Conservation (phyloP, 805 yeast genomes). For the Ogataea sp. region DNA sequence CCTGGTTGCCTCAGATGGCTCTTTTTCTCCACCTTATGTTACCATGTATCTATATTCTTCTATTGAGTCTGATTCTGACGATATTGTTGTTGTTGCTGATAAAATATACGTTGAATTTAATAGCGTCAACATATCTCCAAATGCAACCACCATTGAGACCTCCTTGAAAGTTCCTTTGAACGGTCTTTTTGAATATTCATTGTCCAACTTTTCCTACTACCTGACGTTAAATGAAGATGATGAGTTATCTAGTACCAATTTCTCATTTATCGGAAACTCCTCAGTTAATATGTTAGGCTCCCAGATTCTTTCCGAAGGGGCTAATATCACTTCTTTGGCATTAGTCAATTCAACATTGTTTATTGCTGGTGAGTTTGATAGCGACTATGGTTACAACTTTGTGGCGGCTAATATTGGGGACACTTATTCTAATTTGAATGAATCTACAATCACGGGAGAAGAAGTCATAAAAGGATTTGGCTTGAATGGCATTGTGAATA, state of each 20-base stretch:
- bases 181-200: conserved; percentile 78
- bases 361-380: conserved; percentile 42
- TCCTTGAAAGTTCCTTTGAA: conserved; percentile 35
- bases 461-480: conserved; percentile 25
- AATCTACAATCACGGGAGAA: conserved; percentile 2
- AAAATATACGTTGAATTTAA: conserved; percentile 44
- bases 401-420: conserved; percentile 22
- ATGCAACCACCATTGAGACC: neutral
- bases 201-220: conserved; percentile 48
- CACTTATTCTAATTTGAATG: conserved; percentile 10
- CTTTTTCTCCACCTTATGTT: conserved; percentile 28
- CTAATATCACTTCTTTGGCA: conserved; percentile 30
- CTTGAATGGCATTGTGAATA: conserved; percentile 29
- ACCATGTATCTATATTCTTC: conserved; percentile 31
- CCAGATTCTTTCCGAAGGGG: conserved; percentile 26
- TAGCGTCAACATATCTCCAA: conserved; percentile 15
- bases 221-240: conserved; percentile 10
- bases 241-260: conserved; percentile 5
- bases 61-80: conserved; percentile 14
- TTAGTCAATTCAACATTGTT: conserved; percentile 26
- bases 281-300: conserved; percentile 33
- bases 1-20: conserved; percentile 5
- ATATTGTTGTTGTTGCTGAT: conserved; percentile 63
- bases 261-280: conserved; percentile 37
- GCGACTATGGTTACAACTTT: conserved; percentile 30